Evolutionary conservation across 768 basidiomycete species (phyloP).

Genomic region (Pisolithus sp.): DNA sequence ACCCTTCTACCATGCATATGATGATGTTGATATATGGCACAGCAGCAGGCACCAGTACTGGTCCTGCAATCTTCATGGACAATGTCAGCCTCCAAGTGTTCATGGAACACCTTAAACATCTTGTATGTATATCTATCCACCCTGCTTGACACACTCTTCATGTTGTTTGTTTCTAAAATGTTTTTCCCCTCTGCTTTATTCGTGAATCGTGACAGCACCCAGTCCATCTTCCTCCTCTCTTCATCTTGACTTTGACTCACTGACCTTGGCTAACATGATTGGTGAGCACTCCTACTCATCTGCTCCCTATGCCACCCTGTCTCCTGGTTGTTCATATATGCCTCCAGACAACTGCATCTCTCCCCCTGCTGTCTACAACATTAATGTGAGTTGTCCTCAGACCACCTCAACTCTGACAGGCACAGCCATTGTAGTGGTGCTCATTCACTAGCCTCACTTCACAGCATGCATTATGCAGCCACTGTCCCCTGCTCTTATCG

Average conservation of each 20-base stretch:
- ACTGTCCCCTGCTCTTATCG: slow-evolving; percentile 65
- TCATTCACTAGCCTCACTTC: slow-evolving; percentile 41
- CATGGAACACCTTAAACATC: slow-evolving; percentile 93
- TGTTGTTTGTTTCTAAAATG: not conserved
- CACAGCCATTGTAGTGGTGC: slow-evolving; percentile 69
- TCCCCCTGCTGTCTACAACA: slow-evolving; percentile 67
- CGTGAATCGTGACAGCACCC: slow-evolving; percentile 35
- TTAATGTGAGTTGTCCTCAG: slow-evolving; percentile 56
- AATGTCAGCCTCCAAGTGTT: slow-evolving; percentile 97
- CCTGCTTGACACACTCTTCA: not conserved
- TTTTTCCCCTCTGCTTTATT: not conserved
- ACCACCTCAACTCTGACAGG: slow-evolving; percentile 55
- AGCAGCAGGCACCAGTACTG: no score
- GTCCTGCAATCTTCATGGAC: slow-evolving; percentile 48
- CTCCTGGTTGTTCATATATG: slow-evolving; percentile 58
- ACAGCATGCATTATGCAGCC: slow-evolving; percentile 48
- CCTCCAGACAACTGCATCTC: slow-evolving; percentile 62
- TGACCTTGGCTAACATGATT: slow-evolving; percentile 51
- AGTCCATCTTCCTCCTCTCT: slow-evolving; percentile 47
- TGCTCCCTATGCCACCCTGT: slow-evolving; percentile 46
- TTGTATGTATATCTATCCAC: slow-evolving; percentile 45
- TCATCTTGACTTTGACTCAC: slow-evolving; percentile 54
- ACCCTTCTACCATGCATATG: no score
- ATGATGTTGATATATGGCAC: no score
- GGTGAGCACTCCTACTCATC: slow-evolving; percentile 56